A percentile compares a stretch with the other conserved stretches of the same genome.
These are phyloP conservation scores for Calonectria ilicicola DNA, from an alignment of 2,329 filamentous ascomycete species.

Conservation along the genomic window DNA sequence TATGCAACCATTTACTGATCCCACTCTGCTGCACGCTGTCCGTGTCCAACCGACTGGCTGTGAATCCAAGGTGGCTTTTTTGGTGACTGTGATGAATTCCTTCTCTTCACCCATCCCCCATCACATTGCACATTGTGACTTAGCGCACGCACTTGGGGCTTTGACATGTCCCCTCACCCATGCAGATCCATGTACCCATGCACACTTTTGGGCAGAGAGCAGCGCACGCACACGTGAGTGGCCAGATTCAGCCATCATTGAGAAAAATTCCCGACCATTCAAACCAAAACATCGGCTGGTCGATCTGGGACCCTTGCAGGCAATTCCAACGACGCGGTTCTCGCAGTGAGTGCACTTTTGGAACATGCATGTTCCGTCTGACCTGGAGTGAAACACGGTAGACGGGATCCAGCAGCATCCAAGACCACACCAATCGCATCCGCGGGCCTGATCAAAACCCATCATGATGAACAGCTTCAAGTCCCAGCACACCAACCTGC, in stretches of 20 bases:
- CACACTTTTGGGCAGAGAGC: not conserved
- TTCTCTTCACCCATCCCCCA: not conserved
- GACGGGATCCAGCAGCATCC: not conserved
- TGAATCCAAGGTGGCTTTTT: not conserved
- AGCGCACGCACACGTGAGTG: constrained; percentile 3
- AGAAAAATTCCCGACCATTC: not conserved
- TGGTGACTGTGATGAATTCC: not conserved
- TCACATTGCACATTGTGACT: constrained; percentile 16
- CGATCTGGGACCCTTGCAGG: constrained; percentile 14
- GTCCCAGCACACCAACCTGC: not conserved
- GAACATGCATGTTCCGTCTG: constrained; percentile 16
- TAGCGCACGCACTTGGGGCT: constrained; percentile 11
- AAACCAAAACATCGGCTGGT: constrained; percentile 3
- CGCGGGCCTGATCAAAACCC: not conserved
- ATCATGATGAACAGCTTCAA: not conserved
- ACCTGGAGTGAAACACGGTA: not conserved
- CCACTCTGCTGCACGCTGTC: not conserved
- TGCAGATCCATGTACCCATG: not conserved
- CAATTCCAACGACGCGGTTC: not conserved
- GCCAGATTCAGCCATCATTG: constrained; percentile 7
- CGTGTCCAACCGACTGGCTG: constrained; percentile 11
- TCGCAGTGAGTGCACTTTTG: not conserved
- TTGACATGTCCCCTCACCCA: constrained; percentile 22
- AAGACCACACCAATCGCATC: constrained; percentile 2
- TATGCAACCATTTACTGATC: constrained; percentile 21